Conservation (phyloP, 2,329 filamentous ascomycete genomes). For the Alternaria triticina region DNA sequence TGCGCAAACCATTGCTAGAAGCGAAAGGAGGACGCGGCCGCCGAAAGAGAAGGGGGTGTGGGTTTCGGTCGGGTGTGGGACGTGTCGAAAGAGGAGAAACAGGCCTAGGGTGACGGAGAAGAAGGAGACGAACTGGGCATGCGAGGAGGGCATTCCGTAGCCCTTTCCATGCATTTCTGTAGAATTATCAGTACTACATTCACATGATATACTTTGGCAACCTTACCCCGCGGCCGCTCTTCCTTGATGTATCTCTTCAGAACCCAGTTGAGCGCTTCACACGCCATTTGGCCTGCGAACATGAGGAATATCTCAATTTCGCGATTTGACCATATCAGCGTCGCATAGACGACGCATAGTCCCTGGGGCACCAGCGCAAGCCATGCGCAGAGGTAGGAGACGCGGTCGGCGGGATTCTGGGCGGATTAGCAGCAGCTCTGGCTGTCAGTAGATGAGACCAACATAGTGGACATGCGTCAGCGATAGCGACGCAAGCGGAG, state of each 20-base stretch:
- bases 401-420: slow-evolving; percentile 81
- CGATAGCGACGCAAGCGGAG: slow-evolving; percentile 83
- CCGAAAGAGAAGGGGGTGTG: slow-evolving; percentile 64
- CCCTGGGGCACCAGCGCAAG: slow-evolving; percentile 93
- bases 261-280: slow-evolving; percentile 87
- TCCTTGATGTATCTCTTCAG: slow-evolving; percentile 93
- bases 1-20: slow-evolving; percentile 50
- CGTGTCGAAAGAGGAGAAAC: slow-evolving; percentile 83
- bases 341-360: slow-evolving; percentile 87
- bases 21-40: slow-evolving; percentile 64
- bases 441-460: slow-evolving; percentile 39
- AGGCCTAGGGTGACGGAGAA: slow-evolving; percentile 84
- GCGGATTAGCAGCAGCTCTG: slow-evolving; percentile 21
- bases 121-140: slow-evolving; percentile 93
- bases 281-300: slow-evolving; percentile 89
- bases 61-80: slow-evolving; percentile 53
- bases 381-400: slow-evolving; percentile 91
- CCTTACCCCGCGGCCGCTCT: slow-evolving; percentile 79
- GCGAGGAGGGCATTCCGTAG: slow-evolving; percentile 96
- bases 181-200: neutral
- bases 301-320: slow-evolving; percentile 89
- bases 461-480: slow-evolving; percentile 97
- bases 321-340: slow-evolving; percentile 87
- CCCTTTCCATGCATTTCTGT: slow-evolving; percentile 81
- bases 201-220: neutral